Percentiles rank a stretch among this genome's conserved stretches.
Conservation (phyloP, 2,329 filamentous ascomycete species). For the Penicillium sumatraense region DNA sequence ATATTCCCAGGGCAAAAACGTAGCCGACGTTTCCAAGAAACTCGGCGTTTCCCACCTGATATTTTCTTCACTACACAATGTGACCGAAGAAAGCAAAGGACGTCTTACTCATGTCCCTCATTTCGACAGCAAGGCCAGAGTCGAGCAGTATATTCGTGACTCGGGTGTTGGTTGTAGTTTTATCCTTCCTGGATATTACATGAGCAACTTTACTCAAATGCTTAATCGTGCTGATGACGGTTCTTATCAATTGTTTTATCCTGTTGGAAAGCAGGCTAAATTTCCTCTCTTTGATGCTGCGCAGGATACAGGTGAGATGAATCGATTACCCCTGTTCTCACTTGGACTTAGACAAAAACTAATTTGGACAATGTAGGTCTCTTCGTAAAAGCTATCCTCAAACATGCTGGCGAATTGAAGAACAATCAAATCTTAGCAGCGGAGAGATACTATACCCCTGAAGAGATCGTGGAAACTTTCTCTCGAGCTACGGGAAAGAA, state of each 20-base stretch:
- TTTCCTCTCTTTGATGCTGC: conserved; percentile 17
- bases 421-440: background rate
- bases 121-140: conserved; percentile 50
- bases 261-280: conserved; percentile 7
- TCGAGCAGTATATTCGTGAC: conserved; percentile 44
- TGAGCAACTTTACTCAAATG: conserved; percentile 30
- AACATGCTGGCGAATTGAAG: background rate
- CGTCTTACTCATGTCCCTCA: conserved; percentile 27
- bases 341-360: conserved; percentile 20
- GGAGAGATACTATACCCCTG: conserved; percentile 1
- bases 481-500: background rate
- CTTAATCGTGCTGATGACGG: conserved; percentile 10
- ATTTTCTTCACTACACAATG: conserved; percentile 13
- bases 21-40: conserved; percentile 13
- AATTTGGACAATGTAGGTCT: background rate
- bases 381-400: background rate
- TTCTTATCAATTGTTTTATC: conserved; percentile 8
- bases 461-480: conserved; percentile 2
- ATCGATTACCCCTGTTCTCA: conserved; percentile 25
- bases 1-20: conserved; percentile 14
- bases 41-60: conserved; percentile 15
- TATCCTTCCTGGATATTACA: conserved; percentile 48
- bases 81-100: conserved; percentile 8
- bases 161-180: conserved; percentile 44
- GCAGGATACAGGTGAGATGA: conserved; percentile 50